These are phyloP conservation scores for Ustilago lituana DNA, from an alignment of 1,284 basidiomycete genomes.

Conservation along the genomic window DNA sequence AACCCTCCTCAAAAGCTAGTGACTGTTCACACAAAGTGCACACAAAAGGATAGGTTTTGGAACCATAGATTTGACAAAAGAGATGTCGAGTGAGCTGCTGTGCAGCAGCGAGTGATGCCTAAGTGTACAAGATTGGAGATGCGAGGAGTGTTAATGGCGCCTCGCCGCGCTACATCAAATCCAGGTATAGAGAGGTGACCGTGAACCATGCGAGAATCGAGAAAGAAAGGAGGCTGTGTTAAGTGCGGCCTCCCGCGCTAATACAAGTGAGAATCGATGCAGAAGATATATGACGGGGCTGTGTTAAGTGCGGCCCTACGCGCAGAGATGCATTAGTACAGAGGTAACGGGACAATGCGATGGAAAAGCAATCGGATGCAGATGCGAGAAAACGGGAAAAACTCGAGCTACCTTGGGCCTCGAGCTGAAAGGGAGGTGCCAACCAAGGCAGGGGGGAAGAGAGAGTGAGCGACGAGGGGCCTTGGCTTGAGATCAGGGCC, in stretches of 20 bases:
- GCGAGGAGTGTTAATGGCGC: slow-evolving; percentile 57
- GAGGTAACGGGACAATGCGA: slow-evolving; percentile 24
- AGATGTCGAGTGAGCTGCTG: not conserved
- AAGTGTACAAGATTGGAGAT: slow-evolving; percentile 16
- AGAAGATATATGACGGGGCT: slow-evolving; percentile 25
- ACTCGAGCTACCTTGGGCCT: not conserved
- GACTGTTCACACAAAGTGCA: too few species aligned
- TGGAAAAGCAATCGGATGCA: slow-evolving; percentile 24
- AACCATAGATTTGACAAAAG: slow-evolving; percentile 43
- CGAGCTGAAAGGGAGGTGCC: too few species aligned
- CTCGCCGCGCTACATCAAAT: slow-evolving; percentile 51
- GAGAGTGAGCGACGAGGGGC: slow-evolving; percentile 1
- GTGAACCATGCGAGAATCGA: slow-evolving; percentile 5
- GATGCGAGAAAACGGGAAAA: slow-evolving; percentile 19
- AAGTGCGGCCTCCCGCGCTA: slow-evolving; percentile 46
- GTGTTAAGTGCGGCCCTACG: slow-evolving; percentile 53
- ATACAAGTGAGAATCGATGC: slow-evolving; percentile 18
- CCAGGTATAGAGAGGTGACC: slow-evolving; percentile 32
- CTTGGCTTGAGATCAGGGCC: not conserved
- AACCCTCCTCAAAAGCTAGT: too few species aligned
- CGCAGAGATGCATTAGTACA: slow-evolving; percentile 32
- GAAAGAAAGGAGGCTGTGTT: slow-evolving; percentile 37
- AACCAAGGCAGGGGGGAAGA: slow-evolving; percentile 7
- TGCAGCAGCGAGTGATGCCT: not conserved
- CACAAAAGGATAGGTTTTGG: slow-evolving; percentile 2